Conservation (phyloP, 306 rosid species). For the Vigna mungo region DNA sequence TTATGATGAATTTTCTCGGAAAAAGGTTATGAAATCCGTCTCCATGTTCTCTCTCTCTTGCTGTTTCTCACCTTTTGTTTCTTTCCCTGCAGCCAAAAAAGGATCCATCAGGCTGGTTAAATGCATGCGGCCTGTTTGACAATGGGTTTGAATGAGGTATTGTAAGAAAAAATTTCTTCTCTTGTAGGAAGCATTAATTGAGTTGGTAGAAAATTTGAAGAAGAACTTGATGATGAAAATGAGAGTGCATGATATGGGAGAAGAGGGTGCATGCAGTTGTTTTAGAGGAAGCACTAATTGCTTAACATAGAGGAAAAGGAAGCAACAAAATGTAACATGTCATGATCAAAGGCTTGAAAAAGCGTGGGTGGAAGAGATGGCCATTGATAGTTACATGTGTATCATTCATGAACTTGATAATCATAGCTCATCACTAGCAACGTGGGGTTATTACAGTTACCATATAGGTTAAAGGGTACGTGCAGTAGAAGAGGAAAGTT, state of each 20-base stretch:
- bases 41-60: not conserved
- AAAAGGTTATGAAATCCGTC: too few species aligned
- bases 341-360: slow-evolving; percentile 56
- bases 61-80: not conserved
- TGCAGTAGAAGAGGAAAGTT: not conserved
- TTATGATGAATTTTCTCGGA: too few species aligned
- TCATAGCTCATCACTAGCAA: slow-evolving; percentile 44
- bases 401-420: slow-evolving; percentile 47
- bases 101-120: slow-evolving; percentile 13
- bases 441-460: slow-evolving; percentile 33
- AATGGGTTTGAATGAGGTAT: not conserved
- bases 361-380: slow-evolving; percentile 50
- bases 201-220: not conserved
- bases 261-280: slow-evolving; percentile 32
- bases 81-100: slow-evolving; percentile 4
- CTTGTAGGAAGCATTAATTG: slow-evolving; percentile 19
- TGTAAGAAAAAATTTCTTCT: slow-evolving; percentile 20
- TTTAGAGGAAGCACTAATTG: slow-evolving; percentile 43
- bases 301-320: slow-evolving; percentile 36
- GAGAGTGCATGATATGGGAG: slow-evolving; percentile 9
- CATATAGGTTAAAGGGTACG: slow-evolving; percentile 1
- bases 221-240: not conserved
- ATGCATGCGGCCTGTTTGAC: slow-evolving; percentile 17
- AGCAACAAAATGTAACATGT: slow-evolving; percentile 45
- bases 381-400: slow-evolving; percentile 44